Evolutionary conservation across 495 filamentous ascomycete species (phyloP).

Genomic region (Saxispiralis lemnorum): DNA sequence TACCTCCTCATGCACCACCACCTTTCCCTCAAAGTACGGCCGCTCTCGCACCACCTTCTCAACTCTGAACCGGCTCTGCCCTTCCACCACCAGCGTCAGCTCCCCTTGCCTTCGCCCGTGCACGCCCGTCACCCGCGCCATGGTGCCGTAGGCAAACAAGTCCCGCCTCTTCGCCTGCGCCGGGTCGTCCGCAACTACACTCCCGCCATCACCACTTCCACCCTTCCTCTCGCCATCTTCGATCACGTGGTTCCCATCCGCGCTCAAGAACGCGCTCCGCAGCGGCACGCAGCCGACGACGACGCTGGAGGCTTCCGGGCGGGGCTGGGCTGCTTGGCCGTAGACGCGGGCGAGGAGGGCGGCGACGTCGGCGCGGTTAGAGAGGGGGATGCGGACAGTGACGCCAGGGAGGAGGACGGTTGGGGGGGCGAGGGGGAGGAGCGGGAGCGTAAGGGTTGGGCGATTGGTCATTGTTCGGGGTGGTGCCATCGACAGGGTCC

Average conservation of each 20-base stretch:
- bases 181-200: slow-evolving; percentile 34
- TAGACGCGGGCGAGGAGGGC: slow-evolving; percentile 64
- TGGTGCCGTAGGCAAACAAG: slow-evolving; percentile 56
- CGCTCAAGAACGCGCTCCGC: slow-evolving; percentile 47
- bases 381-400: slow-evolving; percentile 56
- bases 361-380: slow-evolving; percentile 64
- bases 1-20: slow-evolving; percentile 44
- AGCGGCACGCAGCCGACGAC: slow-evolving; percentile 71
- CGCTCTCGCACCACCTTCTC: slow-evolving; percentile 58
- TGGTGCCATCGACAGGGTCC: too few species aligned
- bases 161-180: slow-evolving; percentile 47
- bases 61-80: slow-evolving; percentile 56
- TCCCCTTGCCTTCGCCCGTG: slow-evolving; percentile 65
- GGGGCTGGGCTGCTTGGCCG: slow-evolving; percentile 43
- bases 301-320: slow-evolving; percentile 44
- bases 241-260: slow-evolving; percentile 52
- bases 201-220: slow-evolving; percentile 16
- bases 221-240: slow-evolving; percentile 29
- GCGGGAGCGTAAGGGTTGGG: slow-evolving; percentile 31
- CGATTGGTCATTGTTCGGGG: slow-evolving; percentile 1
- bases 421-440: slow-evolving; percentile 59
- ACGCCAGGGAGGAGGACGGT: slow-evolving; percentile 67
- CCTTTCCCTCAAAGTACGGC: slow-evolving; percentile 70
- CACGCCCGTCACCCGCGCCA: slow-evolving; percentile 68
- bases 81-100: slow-evolving; percentile 70